phyloP scores from a whole-genome alignment of 176 grass and related monocot genomes.

The Oryza coarctata region DNA sequence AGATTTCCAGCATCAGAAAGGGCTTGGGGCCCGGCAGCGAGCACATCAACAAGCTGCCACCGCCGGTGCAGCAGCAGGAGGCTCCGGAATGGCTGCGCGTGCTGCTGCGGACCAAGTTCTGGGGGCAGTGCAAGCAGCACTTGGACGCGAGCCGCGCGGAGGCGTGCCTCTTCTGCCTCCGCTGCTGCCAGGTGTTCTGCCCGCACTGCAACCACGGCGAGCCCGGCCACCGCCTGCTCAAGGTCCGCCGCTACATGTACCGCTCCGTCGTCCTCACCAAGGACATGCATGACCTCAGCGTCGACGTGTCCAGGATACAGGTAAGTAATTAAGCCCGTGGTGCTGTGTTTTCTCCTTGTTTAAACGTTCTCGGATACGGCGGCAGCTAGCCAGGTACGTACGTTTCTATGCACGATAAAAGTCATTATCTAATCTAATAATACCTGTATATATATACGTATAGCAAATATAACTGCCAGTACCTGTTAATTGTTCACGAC shows the following conservation, averaged over 20 bases:
- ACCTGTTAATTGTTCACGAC: too few species aligned
- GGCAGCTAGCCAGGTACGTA: too few species aligned
- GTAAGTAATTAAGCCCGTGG: slow-evolving; percentile 17
- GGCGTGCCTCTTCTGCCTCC: slow-evolving; percentile 34
- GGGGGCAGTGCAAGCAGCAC: slow-evolving; percentile 29
- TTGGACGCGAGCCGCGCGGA: background rate
- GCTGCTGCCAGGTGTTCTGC: slow-evolving; percentile 31
- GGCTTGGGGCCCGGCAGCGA: background rate
- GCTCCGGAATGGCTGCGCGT: background rate
- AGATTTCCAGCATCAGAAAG: background rate
- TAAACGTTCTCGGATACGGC: too few species aligned
- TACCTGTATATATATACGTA: too few species aligned
- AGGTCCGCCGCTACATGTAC: slow-evolving; percentile 55
- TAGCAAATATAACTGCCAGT: too few species aligned
- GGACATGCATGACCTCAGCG: slow-evolving; percentile 8
- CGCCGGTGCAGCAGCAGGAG: background rate
- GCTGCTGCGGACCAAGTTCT: slow-evolving; percentile 27
- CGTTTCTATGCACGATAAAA: too few species aligned
- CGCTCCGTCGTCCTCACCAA: slow-evolving; percentile 38
- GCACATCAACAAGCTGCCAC: background rate
- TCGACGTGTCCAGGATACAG: slow-evolving; percentile 50
- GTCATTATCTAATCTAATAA: too few species aligned
- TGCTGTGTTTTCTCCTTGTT: background rate
- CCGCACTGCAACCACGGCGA: slow-evolving; percentile 20
- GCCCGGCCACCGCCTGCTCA: slow-evolving; percentile 27